Percentiles rank a stretch among this genome's conserved stretches.
phyloP scores from a whole-genome alignment of 2,329 filamentous ascomycete species.

The Pseudogymnoascus pannorum region DNA sequence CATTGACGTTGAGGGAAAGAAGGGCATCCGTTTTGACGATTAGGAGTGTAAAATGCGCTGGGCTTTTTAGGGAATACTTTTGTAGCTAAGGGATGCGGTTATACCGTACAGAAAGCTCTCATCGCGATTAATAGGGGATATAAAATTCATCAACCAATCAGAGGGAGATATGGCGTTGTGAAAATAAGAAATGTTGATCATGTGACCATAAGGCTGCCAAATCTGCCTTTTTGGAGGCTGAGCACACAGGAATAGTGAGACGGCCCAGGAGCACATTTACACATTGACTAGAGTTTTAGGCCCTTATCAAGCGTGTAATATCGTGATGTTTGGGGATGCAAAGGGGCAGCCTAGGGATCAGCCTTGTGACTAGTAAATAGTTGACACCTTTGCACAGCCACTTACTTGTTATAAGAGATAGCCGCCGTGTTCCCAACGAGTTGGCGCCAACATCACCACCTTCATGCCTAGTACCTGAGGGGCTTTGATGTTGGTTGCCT shows the following conservation, averaged over 20 bases:
- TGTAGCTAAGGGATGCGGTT: constrained; percentile 1
- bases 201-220: not conserved
- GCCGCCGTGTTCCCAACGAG: not conserved
- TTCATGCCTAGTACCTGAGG: not conserved
- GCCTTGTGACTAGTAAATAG: constrained; percentile 3
- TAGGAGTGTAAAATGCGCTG: constrained; percentile 33
- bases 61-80: constrained; percentile 1
- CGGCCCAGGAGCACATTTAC: not conserved
- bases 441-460: not conserved
- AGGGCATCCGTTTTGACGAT: constrained; percentile 92
- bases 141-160: constrained; percentile 6
- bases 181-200: not conserved
- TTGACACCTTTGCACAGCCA: not conserved
- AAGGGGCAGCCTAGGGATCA: not conserved
- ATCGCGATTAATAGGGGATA: constrained; percentile 2
- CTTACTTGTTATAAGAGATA: constrained; percentile 1
- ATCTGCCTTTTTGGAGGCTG: not conserved
- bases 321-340: not conserved
- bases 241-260: not conserved
- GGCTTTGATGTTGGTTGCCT: constrained; percentile 7
- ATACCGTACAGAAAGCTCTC: not conserved
- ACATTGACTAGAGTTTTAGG: not conserved
- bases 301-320: not conserved
- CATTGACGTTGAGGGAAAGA: constrained; percentile 75
- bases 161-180: not conserved